Evolutionary conservation across 371 early-diverging fungal genomes (phyloP).

Genomic region (Dinochytrium kinnereticum): DNA sequence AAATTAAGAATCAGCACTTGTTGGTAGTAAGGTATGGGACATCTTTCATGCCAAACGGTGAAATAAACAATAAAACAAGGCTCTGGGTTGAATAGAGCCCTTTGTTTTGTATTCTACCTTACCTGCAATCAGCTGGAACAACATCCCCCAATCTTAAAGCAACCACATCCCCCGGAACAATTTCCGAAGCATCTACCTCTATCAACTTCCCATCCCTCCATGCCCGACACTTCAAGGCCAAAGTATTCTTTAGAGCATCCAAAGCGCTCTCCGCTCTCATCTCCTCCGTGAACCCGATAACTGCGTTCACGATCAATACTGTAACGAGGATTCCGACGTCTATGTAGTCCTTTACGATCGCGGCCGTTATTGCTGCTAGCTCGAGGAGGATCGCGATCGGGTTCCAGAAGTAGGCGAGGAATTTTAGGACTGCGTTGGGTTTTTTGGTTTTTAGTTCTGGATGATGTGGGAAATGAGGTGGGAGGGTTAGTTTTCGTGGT

Average conservation of each 20-base stretch:
- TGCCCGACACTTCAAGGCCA: conserved; percentile 81
- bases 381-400: conserved; percentile 90
- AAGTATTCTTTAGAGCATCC: conserved; percentile 86
- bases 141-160: conserved; percentile 92
- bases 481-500: too few relatives aligned
- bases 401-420: conserved; percentile 86
- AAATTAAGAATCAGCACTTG: too few relatives aligned
- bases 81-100: too few relatives aligned
- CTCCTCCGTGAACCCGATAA: conserved; percentile 90
- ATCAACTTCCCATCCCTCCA: conserved; percentile 80
- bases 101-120: too few relatives aligned
- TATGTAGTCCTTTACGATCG: conserved; percentile 71
- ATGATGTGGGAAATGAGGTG: too few relatives aligned
- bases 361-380: conserved; percentile 66
- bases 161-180: conserved; percentile 87
- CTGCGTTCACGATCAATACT: conserved; percentile 85
- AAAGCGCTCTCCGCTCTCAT: conserved; percentile 89
- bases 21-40: too few relatives aligned
- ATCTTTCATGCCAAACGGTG: too few relatives aligned
- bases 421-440: conserved; percentile 83
- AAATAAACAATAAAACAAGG: too few relatives aligned
- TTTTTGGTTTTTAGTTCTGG: too few relatives aligned
- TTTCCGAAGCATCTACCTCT: conserved; percentile 74
- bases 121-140: conserved; percentile 89
- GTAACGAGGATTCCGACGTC: conserved; percentile 87